Evolutionary conservation across 2,329 filamentous ascomycete species (phyloP).

Genomic region (Chaetothyriales sp.): DNA sequence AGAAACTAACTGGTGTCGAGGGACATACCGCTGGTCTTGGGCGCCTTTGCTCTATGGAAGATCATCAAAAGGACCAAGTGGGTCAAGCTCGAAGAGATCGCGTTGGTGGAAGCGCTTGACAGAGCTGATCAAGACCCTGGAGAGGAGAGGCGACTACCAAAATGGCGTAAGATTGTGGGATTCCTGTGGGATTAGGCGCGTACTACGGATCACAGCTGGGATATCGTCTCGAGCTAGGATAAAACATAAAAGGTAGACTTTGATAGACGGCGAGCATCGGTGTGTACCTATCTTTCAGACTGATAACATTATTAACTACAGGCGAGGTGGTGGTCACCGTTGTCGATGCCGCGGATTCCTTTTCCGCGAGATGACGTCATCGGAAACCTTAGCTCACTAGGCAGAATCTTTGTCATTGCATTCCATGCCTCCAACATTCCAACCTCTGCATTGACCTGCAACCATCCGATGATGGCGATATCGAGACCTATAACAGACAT

Average conservation of each 20-base stretch:
- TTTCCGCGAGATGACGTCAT: too few relatives aligned
- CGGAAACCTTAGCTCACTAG: too few relatives aligned
- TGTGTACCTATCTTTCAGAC: too few relatives aligned
- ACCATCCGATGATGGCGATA: slow-evolving; percentile 23
- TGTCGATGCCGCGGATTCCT: too few relatives aligned
- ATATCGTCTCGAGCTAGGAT: not conserved
- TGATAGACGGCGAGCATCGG: too few relatives aligned
- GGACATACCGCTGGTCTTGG: slow-evolving; percentile 45
- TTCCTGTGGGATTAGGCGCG: slow-evolving; percentile 12
- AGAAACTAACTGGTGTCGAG: slow-evolving; percentile 21
- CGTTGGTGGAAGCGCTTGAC: slow-evolving; percentile 37
- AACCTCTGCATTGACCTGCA: not conserved
- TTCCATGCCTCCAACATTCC: too few relatives aligned
- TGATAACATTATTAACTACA: too few relatives aligned
- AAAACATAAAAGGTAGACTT: too few relatives aligned
- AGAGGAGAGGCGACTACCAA: slow-evolving; percentile 7
- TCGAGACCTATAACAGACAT: slow-evolving; percentile 28
- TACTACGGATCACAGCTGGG: too few relatives aligned
- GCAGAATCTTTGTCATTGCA: too few relatives aligned
- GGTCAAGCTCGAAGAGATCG: slow-evolving; percentile 36
- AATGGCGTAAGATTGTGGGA: slow-evolving; percentile 10
- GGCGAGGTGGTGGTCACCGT: too few relatives aligned
- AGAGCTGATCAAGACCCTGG: slow-evolving; percentile 27
- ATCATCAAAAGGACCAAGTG: slow-evolving; percentile 46
- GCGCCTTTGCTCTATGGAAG: slow-evolving; percentile 49